phyloP scores from a whole-genome alignment of 169 alveolate species.

The Cystoisospora suis region DNA sequence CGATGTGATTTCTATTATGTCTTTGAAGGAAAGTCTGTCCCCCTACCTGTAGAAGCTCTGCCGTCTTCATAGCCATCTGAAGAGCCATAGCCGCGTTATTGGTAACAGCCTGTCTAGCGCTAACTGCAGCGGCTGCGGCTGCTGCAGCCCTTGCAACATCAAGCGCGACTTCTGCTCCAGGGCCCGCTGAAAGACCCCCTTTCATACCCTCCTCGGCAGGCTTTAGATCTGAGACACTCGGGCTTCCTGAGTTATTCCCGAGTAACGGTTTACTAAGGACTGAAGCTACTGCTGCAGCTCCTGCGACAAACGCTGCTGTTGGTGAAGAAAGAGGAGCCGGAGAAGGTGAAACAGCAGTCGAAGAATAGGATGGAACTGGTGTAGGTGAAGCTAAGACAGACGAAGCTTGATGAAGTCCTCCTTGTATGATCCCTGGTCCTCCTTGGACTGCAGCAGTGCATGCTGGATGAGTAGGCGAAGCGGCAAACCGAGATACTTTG shows the following conservation, averaged over 20 bases:
- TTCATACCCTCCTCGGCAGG: too few relatives aligned
- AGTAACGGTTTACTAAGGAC: constrained; percentile 4
- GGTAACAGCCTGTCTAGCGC: constrained; percentile 14
- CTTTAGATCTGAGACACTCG: neutral
- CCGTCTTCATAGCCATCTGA: constrained; percentile 28
- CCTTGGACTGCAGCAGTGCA: too few relatives aligned
- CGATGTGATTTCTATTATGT: too few relatives aligned
- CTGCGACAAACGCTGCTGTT: constrained; percentile 30
- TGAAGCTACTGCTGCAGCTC: constrained; percentile 24
- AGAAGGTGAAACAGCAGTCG: too few relatives aligned
- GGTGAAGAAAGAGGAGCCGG: neutral
- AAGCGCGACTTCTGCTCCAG: neutral
- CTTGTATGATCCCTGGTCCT: too few relatives aligned
- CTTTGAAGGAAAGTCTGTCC: too few relatives aligned
- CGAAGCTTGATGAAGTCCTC: too few relatives aligned
- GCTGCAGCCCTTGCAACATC: constrained; percentile 24
- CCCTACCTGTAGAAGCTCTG: constrained; percentile 4
- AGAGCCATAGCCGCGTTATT: constrained; percentile 19
- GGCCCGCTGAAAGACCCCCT: too few relatives aligned
- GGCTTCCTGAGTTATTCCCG: neutral
- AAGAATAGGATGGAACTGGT: neutral
- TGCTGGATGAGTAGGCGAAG: too few relatives aligned
- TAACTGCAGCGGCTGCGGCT: constrained; percentile 28
- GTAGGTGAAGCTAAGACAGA: neutral
- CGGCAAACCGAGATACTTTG: too few relatives aligned